A percentile compares a stretch with the other conserved stretches of the same genome.
These are phyloP conservation scores for Lepiota venenata DNA, from an alignment of 768 basidiomycete genomes.

Conservation along the genomic window DNA sequence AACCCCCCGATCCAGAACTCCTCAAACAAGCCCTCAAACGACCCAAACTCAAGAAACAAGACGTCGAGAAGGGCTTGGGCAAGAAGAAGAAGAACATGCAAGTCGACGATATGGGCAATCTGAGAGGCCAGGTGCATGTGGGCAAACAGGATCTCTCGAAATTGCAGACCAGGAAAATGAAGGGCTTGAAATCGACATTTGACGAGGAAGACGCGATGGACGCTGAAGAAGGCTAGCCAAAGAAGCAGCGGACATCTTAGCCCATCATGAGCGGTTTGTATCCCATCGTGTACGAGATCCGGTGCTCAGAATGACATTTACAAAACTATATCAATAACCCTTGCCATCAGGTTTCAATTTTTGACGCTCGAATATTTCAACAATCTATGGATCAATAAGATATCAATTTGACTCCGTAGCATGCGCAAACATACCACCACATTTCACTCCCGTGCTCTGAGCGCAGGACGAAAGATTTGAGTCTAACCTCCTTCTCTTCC, in stretches of 20 bases:
- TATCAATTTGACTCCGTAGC: too few species aligned
- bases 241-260: slow-evolving; percentile 9
- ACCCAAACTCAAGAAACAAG: slow-evolving; percentile 86
- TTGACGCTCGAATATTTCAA: too few species aligned
- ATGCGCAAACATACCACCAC: too few species aligned
- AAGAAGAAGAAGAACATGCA: slow-evolving; percentile 94
- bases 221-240: background rate
- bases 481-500: too few species aligned
- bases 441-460: too few species aligned
- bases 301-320: too few species aligned
- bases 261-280: slow-evolving; percentile 4
- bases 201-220: slow-evolving; percentile 14
- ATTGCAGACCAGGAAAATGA: slow-evolving; percentile 95
- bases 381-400: too few species aligned
- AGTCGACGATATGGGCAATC: slow-evolving; percentile 97
- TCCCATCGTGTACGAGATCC: too few species aligned
- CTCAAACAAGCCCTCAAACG: slow-evolving; percentile 78
- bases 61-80: slow-evolving; percentile 83
- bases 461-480: too few species aligned
- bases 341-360: too few species aligned
- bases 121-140: slow-evolving; percentile 87
- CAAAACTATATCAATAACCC: too few species aligned
- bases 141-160: slow-evolving; percentile 84
- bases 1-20: slow-evolving; percentile 73
- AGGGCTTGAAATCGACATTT: slow-evolving; percentile 53